Base-by-base conservation (phyloP, 2,329 filamentous ascomycete genomes). In the Neobulgaria alba region DNA sequence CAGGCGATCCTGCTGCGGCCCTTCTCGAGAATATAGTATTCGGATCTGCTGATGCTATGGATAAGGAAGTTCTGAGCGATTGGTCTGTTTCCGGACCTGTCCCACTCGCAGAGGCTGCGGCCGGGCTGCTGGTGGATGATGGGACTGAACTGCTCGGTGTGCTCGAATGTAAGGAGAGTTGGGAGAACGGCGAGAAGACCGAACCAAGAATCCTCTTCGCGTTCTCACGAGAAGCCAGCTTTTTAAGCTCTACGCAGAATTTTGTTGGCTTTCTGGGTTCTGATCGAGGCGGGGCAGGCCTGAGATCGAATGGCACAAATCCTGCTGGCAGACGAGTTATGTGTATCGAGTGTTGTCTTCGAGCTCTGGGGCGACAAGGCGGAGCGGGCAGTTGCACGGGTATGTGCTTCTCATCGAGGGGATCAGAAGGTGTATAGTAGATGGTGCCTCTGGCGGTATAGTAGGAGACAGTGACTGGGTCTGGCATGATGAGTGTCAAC, bases 291-390 rank as follows among this genome's bases (percentile, higher is more conserved):
- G 65, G 51, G 5, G 33, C 29, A 29, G 52, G 48, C 39, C 51
- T 37, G 2, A 57, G 41, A 32, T 67, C 65, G 43, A 57, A 56
- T 2, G 63, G 65, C 3, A 66, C 51, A 34, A 62, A 67, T 19
- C 68, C 57, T 46, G 66, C 32, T 59, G 66, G 47, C 68, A 72
- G 42, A 65, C 67, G 43, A 64, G 56, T 64, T 44, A 76, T 74
- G 56, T 72, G 69, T 45, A 77, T 75, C 31, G 71, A 72, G 51
- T 75, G 71, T 32, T 71, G 72, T 54, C 72, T 64, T 49, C 70
- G 67, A 43, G 60, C 67, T 50, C 72, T 67, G 42, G 65, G 66
- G 53, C 68, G 67, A 55, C 72, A 75, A 49, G 67, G 62, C 41
- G 60, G 64, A 35, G 50, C 58, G 43, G 57, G 66, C 49, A 62